Conservation (phyloP, 2,329 filamentous ascomycete genomes). For the Teratosphaeria nubilosa region DNA sequence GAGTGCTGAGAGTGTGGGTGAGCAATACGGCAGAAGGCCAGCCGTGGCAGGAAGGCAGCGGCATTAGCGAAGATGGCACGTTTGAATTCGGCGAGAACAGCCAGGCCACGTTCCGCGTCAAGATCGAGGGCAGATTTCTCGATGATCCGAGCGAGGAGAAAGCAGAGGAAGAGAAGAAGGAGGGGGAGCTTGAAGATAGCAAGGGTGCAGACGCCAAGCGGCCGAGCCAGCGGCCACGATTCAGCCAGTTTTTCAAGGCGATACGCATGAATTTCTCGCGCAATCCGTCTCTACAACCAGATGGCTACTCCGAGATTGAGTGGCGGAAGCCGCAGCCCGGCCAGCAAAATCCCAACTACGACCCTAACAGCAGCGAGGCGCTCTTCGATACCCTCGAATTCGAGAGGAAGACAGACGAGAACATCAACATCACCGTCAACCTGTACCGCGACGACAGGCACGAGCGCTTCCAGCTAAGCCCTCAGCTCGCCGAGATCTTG, state of each 20-base stretch:
- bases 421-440: constrained; percentile 82
- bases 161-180: constrained; percentile 10
- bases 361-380: constrained; percentile 51
- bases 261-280: constrained; percentile 55
- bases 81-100: constrained; percentile 73
- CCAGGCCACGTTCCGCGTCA: constrained; percentile 77
- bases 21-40: constrained; percentile 92
- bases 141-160: constrained; percentile 45
- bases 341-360: constrained; percentile 29
- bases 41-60: constrained; percentile 61
- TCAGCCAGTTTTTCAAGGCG: constrained; percentile 76
- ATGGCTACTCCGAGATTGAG: constrained; percentile 55
- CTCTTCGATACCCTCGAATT: constrained; percentile 91
- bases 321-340: constrained; percentile 69
- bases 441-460: constrained; percentile 74
- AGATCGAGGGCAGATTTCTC: constrained; percentile 78
- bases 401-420: constrained; percentile 84
- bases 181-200: constrained; percentile 36
- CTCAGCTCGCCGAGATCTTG: constrained; percentile 69
- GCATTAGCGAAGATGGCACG: constrained; percentile 54
- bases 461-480: constrained; percentile 72
- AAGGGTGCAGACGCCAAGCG: constrained; percentile 17
- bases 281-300: constrained; percentile 54
- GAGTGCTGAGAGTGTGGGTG: constrained; percentile 85
- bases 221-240: constrained; percentile 41